Percentiles rank a stretch among this genome's conserved stretches.
Conservation (phyloP, 805 yeast species). For the Candida ficus region DNA sequence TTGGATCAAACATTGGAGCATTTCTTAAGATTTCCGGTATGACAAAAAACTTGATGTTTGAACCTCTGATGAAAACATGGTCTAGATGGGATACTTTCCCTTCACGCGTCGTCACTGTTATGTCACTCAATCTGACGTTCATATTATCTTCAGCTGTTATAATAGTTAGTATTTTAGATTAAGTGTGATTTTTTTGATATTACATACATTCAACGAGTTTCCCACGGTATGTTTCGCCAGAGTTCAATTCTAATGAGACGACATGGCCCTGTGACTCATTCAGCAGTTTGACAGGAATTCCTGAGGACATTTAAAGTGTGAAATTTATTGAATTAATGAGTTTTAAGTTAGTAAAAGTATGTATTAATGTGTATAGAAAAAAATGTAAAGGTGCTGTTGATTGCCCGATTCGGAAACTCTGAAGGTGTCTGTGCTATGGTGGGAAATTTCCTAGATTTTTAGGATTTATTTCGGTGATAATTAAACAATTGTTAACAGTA, state of each 20-base stretch:
- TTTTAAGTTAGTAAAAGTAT: no score
- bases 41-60: constrained; percentile 76
- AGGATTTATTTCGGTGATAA: neutral
- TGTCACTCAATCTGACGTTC: constrained; percentile 85
- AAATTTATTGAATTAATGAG: no score
- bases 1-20: constrained; percentile 80
- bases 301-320: constrained; percentile 33
- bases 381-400: no score
- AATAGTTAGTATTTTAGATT: constrained; percentile 9
- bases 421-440: neutral
- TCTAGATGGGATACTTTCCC: constrained; percentile 74
- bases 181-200: neutral
- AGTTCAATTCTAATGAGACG: constrained; percentile 72
- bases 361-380: no score
- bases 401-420: constrained; percentile 10
- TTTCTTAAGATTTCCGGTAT: constrained; percentile 84
- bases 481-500: no score
- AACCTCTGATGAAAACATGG: constrained; percentile 87
- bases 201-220: constrained; percentile 63
- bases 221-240: constrained; percentile 88
- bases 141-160: constrained; percentile 68
- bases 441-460: no score
- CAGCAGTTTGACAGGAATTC: constrained; percentile 80
- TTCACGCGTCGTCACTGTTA: constrained; percentile 68
- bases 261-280: constrained; percentile 89